Evolutionary conservation across 805 yeast genomes (phyloP), one percentile per base, ranked within the genome.

Genomic region (Candida pini): DNA sequence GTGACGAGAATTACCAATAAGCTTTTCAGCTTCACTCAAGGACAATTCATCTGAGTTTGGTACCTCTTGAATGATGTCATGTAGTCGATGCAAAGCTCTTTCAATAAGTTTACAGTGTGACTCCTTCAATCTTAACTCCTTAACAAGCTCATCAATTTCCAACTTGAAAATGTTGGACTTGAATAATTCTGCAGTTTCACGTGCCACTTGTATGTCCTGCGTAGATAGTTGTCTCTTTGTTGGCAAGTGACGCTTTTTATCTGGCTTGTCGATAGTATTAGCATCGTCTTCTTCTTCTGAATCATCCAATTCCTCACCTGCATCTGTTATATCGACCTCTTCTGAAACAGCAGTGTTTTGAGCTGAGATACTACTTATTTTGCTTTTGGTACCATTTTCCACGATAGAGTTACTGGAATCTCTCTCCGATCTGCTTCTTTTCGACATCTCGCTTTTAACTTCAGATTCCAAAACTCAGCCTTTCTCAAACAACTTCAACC

Each of bases 161-260:
- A 92, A 62, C 58, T 92, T 92, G 77, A 92, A 90, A 36, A 92
- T 88, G 60, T 89, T 92, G 7, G 96, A 87, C 53, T 89, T 87
- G 76, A 89, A 92, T 30, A 90, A 64, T 57, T 89, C 97, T 1
- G 95, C 92, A 1, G 97, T 85, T 57, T 89, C 97, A 49, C 95
- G 73, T 1, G 96, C 96, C 3, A 83, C 72, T 49, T 90, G 96
- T 30, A 90, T 78, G 39, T 92, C 96, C 47, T 86, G 89, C 0
- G 92, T 78, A 0, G 83, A 64, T 17, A 77, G 49, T 44, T 66
- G 46, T 2, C 40, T 16, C 18, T 21, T 39, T 30, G 43, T 37
- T 8, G 43, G 33, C 20, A 44, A 45, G 19, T 31, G 14, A 18
- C 41, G 36, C 31, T 48, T 37, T 27, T 32, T 19, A 14, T 33